phyloP scores from a whole-genome alignment of 192 early-diverging fungal species.

The Funneliformis geosporum region DNA sequence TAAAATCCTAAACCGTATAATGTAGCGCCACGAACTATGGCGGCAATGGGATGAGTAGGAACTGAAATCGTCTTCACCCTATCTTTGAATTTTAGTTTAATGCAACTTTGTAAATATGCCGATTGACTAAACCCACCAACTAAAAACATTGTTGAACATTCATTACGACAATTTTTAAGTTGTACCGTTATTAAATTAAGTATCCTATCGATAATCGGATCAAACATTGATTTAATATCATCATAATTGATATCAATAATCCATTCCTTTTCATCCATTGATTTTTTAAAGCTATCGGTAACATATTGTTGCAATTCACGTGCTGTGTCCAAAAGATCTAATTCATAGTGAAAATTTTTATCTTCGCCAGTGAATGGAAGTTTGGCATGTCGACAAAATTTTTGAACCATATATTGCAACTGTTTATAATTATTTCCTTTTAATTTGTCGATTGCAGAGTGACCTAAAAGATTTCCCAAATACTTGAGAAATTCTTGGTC shows the following conservation, averaged over 20 bases:
- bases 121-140: constrained; percentile 62
- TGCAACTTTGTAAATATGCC: constrained; percentile 55
- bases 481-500: constrained; percentile 34
- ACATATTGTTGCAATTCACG: constrained; percentile 14
- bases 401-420: constrained; percentile 8
- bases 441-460: neutral
- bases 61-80: constrained; percentile 52
- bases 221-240: constrained; percentile 42
- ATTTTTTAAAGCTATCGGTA: neutral
- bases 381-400: constrained; percentile 12
- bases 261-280: constrained; percentile 22
- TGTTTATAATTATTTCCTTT: constrained; percentile 4
- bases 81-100: constrained; percentile 50
- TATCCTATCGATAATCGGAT: constrained; percentile 56
- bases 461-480: neutral
- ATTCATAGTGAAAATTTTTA: neutral
- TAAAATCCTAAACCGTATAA: constrained; percentile 42
- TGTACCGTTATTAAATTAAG: constrained; percentile 55
- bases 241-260: constrained; percentile 12
- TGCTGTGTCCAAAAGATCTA: constrained; percentile 2
- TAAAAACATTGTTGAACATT: constrained; percentile 53
- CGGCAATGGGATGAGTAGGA: constrained; percentile 55
- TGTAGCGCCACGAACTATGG: constrained; percentile 58
- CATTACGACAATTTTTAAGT: constrained; percentile 40
- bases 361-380: neutral